phyloP scores from a whole-genome alignment of 2,329 filamentous ascomycete genomes.

The Arthrobotrys iridis region DNA sequence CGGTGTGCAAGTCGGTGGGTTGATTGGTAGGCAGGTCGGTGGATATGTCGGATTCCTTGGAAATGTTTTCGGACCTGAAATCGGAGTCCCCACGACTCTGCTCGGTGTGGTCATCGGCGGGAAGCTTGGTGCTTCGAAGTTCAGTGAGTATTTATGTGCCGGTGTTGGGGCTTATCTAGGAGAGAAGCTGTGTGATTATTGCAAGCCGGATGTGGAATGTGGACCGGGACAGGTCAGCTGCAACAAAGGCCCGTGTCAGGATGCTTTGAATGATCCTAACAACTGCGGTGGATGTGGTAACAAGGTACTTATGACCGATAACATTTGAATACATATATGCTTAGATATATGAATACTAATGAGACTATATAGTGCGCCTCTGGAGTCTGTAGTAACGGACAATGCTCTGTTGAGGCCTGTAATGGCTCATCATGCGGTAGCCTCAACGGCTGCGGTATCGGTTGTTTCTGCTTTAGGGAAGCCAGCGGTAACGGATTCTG shows the following conservation, averaged over 20 bases:
- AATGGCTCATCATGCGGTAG: constrained; percentile 13
- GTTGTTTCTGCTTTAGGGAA: constrained; percentile 6
- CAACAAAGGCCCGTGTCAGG: constrained; percentile 8
- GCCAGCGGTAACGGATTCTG: constrained; percentile 2
- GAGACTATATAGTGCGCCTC: background rate
- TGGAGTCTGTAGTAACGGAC: constrained; percentile 3
- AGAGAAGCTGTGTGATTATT: constrained; percentile 8
- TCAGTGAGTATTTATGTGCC: constrained; percentile 3
- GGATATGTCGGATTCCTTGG: background rate
- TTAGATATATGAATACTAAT: background rate
- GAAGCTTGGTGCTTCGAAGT: background rate
- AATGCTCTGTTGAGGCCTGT: constrained; percentile 8
- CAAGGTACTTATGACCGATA: background rate
- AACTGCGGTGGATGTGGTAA: constrained; percentile 18
- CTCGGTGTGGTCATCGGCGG: background rate
- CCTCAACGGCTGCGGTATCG: background rate
- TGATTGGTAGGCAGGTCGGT: background rate
- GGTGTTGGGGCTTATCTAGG: background rate
- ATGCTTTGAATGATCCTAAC: constrained; percentile 14
- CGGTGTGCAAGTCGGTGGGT: background rate
- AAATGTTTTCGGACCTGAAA: background rate
- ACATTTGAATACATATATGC: too few species aligned
- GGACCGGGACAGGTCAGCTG: constrained; percentile 2
- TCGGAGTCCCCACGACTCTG: background rate
- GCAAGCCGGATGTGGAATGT: background rate